Percentiles rank a stretch among this genome's conserved stretches.
Evolutionary conservation across 345 rosid species (phyloP).

Genomic region (Eucalyptus grandis): DNA sequence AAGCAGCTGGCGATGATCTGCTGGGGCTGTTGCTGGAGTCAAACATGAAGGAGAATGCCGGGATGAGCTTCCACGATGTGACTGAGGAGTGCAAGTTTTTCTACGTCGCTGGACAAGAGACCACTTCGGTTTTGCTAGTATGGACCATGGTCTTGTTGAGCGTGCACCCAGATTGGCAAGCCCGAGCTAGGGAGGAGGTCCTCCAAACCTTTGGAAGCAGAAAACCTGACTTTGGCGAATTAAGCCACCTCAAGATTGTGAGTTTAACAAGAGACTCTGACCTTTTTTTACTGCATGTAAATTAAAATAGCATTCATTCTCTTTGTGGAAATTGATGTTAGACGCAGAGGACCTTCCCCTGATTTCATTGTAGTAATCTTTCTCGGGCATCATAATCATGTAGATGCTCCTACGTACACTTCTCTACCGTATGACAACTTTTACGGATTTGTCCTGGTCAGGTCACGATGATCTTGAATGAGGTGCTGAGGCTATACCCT

Average conservation of each 20-base stretch:
- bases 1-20: conserved; percentile 14
- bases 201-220: conserved; percentile 16
- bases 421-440: not conserved
- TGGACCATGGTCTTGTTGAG: conserved; percentile 50
- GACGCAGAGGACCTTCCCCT: not conserved
- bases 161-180: conserved; percentile 2
- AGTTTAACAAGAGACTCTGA: not conserved
- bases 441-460: not conserved
- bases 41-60: conserved; percentile 5
- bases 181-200: conserved; percentile 16
- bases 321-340: not conserved
- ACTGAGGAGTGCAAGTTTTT: conserved; percentile 59
- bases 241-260: conserved; percentile 37
- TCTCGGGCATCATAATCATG: not conserved
- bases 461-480: conserved; percentile 38
- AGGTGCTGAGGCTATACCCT: conserved; percentile 41
- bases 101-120: conserved; percentile 55
- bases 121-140: conserved; percentile 34
- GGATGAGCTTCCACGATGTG: conserved; percentile 30
- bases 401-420: not conserved
- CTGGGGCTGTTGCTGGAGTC: conserved; percentile 39
- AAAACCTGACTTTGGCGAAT: conserved; percentile 5
- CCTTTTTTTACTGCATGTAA: not conserved
- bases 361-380: not conserved
- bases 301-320: not conserved